Base-by-base conservation (phyloP, 2,329 filamentous ascomycete species). In the Myrmaecium sp. region DNA sequence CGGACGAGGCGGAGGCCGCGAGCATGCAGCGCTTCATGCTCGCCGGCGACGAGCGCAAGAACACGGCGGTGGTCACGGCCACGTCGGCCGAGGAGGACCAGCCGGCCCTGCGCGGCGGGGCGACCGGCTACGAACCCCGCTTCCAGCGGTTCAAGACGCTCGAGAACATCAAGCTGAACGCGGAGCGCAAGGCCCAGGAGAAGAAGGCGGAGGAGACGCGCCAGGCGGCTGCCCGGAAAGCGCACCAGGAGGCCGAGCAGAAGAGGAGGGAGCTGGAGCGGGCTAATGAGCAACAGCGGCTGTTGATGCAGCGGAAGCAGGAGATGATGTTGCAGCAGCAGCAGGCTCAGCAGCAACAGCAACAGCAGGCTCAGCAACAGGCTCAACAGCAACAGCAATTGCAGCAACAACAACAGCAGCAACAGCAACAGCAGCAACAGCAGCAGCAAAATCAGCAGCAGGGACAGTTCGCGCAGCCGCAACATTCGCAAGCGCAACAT, bases 111-210 rank as follows among this genome's bases (percentile, higher is more conserved):
- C 45, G 80, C 34, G 69, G 71, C 19, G 74, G 70, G 12, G 65
- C 66, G 5, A 64, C 71, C n/a, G 66, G 75, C 3, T 91, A 91
- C 40, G 82, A 91, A 46, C 74, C 77, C 18, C 69, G 76, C 15
- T 94, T 95, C 46, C 83, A 89, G 39, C 72, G 79, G 19, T 95
- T 94, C 53, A 94, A 94, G 57, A 71, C 81, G 2, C 69, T 98
- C 22, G 81, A 82, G 31, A 78, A 80, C 31, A 92, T 94, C 40
- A 80, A 75, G 44, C 60, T 69, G 29, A 70, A 80, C 22, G 75
- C 82, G 33, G 72, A 74, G 14, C 80, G 91, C 46, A 77, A 73
- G 43, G 74, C 73, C 36, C 43, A 49, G 20, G 40, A 43, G 16
- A 54, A 58, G 41, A 57, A 54, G 36, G 54, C 57, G 28, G 52